phyloP scores from a whole-genome alignment of 2,329 filamentous ascomycete species.

The Ophiosphaerella korrae region DNA sequence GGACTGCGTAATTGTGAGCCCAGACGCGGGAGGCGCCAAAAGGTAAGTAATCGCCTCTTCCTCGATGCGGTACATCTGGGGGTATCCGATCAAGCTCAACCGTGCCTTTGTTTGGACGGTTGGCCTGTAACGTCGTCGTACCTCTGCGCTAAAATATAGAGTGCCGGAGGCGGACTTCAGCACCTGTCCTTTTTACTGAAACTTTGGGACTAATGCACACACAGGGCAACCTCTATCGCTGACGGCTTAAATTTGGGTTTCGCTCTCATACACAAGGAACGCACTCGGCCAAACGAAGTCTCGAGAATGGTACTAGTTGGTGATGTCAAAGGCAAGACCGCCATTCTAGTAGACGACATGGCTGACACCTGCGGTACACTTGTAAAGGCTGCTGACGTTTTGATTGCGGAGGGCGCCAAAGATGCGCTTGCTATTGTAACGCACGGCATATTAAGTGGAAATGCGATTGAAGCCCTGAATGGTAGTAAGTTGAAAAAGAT shows the following conservation, averaged over 20 bases:
- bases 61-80: not conserved
- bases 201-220: constrained; percentile 16
- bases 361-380: constrained; percentile 92
- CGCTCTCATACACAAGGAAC: constrained; percentile 96
- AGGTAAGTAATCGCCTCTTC: constrained; percentile 57
- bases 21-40: constrained; percentile 93
- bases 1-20: constrained; percentile 91
- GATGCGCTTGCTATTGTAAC: constrained; percentile 95
- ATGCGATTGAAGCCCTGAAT: constrained; percentile 85
- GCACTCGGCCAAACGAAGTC: constrained; percentile 87
- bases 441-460: constrained; percentile 87
- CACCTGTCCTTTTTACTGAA: not conserved
- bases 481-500: constrained; percentile 75
- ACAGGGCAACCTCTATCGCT: constrained; percentile 84
- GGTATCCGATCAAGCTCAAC: too few species aligned
- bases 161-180: constrained; percentile 1
- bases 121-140: too few species aligned
- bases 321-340: constrained; percentile 86
- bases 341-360: constrained; percentile 98
- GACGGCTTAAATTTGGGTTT: constrained; percentile 90
- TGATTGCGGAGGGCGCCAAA: constrained; percentile 78
- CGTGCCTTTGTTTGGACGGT: too few species aligned
- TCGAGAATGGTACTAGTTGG: constrained; percentile 96
- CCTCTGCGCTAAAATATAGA: constrained; percentile 1
- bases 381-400: constrained; percentile 84